Percentiles rank a stretch among this genome's conserved stretches.
These are phyloP conservation scores for Aegilops sharonensis DNA, from an alignment of 176 grass and related monocot species.

Conservation along the genomic window DNA sequence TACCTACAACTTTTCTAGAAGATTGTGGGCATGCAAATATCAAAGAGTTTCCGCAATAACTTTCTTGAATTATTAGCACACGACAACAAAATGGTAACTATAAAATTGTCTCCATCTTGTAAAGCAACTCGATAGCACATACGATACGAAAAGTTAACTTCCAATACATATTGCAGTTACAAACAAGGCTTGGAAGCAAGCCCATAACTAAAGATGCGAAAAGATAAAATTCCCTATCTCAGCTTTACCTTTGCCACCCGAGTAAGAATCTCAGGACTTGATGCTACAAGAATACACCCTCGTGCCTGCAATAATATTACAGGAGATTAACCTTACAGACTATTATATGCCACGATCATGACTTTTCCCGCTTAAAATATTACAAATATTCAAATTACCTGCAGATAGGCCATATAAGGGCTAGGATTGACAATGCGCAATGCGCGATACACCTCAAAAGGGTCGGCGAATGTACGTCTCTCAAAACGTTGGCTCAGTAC, in stretches of 20 bases:
- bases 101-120: constrained; percentile 3
- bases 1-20: background rate
- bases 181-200: background rate
- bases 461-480: constrained; percentile 73
- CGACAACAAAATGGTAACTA: background rate
- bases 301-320: constrained; percentile 43
- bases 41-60: background rate
- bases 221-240: background rate
- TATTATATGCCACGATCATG: background rate
- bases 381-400: constrained; percentile 45
- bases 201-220: background rate
- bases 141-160: background rate
- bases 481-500: constrained; percentile 90
- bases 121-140: background rate
- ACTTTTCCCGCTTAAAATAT: background rate
- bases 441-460: constrained; percentile 93
- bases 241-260: constrained; percentile 63
- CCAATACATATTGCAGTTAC: background rate
- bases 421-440: constrained; percentile 89
- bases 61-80: background rate
- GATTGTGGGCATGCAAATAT: background rate
- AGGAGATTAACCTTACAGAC: background rate
- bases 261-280: constrained; percentile 93
- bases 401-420: constrained; percentile 90
- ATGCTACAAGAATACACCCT: constrained; percentile 72